phyloP scores from a whole-genome alignment of 768 basidiomycete species.

The Lactarius pseudohatsudake region DNA sequence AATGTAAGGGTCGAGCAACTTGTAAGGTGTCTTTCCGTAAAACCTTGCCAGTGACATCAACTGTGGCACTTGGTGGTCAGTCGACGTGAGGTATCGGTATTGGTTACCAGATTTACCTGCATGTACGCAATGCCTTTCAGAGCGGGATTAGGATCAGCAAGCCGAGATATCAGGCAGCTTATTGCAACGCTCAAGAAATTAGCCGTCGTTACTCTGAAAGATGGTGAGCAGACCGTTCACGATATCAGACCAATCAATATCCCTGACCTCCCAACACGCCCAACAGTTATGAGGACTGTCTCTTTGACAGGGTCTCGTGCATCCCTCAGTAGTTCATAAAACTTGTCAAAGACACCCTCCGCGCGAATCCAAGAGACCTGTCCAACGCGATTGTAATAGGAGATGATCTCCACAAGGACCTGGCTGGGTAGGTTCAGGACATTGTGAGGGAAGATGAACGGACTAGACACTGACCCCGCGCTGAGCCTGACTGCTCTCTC shows the following conservation, averaged over 20 bases:
- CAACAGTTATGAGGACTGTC: slow-evolving; percentile 61
- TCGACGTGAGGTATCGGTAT: slow-evolving; percentile 7
- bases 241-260: slow-evolving; percentile 18
- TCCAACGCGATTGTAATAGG: slow-evolving; percentile 26
- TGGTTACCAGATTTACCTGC: slow-evolving; percentile 48
- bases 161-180: slow-evolving; percentile 60
- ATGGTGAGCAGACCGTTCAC: not conserved
- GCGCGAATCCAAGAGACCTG: slow-evolving; percentile 19
- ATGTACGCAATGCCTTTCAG: slow-evolving; percentile 66
- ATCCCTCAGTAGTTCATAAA: slow-evolving; percentile 25
- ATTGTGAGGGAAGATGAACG: not conserved
- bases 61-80: slow-evolving; percentile 40
- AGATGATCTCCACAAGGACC: slow-evolving; percentile 28
- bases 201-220: slow-evolving; percentile 45
- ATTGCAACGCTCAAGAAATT: slow-evolving; percentile 60
- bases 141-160: slow-evolving; percentile 66
- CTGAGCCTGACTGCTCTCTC: slow-evolving; percentile 28
- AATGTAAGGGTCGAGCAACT: slow-evolving; percentile 68
- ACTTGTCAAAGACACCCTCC: slow-evolving; percentile 27
- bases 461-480: slow-evolving; percentile 25
- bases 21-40: slow-evolving; percentile 62
- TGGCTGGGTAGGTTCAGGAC: slow-evolving; percentile 11
- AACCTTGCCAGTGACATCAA: slow-evolving; percentile 56
- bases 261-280: slow-evolving; percentile 49
- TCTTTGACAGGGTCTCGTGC: slow-evolving; percentile 52